Evolutionary conservation across 805 yeast species (phyloP).

Genomic region (Hyphopichia homilentoma): DNA sequence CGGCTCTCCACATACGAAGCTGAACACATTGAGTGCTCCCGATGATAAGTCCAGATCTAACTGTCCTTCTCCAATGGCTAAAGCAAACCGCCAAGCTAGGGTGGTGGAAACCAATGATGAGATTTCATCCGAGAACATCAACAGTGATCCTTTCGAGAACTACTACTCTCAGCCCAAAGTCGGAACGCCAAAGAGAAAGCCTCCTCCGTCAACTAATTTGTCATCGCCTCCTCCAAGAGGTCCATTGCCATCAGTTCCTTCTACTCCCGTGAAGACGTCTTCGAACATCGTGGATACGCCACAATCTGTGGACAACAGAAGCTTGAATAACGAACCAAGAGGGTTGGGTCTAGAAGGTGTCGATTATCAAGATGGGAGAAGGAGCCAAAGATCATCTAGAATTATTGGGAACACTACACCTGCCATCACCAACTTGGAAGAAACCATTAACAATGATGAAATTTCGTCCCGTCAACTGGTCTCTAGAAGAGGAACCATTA

Average conservation of each 20-base stretch:
- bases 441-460: constrained; percentile 4
- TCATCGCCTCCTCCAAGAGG: constrained; percentile 39
- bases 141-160: not conserved
- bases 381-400: constrained; percentile 1
- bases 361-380: constrained; percentile 15
- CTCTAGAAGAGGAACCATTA: constrained; percentile 25
- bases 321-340: constrained; percentile 11
- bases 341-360: constrained; percentile 40
- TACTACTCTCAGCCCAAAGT: not conserved
- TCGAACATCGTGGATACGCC: constrained; percentile 10
- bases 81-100: constrained; percentile 41
- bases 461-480: constrained; percentile 7
- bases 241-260: constrained; percentile 21
- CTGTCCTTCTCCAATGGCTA: constrained; percentile 39
- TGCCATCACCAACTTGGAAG: constrained; percentile 34
- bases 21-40: constrained; percentile 6
- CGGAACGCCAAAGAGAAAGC: constrained; percentile 3
- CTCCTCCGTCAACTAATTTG: constrained; percentile 5
- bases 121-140: not conserved
- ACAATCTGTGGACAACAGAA: constrained; percentile 5
- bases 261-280: constrained; percentile 20
- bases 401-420: constrained; percentile 21
- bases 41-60: constrained; percentile 25
- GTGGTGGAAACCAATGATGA: constrained; percentile 37
- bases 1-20: constrained; percentile 2